Evolutionary conservation across 139 green algal genomes (phyloP), one percentile per base, ranked within the genome.

Genomic region (Protoeuglena noctilucae): DNA sequence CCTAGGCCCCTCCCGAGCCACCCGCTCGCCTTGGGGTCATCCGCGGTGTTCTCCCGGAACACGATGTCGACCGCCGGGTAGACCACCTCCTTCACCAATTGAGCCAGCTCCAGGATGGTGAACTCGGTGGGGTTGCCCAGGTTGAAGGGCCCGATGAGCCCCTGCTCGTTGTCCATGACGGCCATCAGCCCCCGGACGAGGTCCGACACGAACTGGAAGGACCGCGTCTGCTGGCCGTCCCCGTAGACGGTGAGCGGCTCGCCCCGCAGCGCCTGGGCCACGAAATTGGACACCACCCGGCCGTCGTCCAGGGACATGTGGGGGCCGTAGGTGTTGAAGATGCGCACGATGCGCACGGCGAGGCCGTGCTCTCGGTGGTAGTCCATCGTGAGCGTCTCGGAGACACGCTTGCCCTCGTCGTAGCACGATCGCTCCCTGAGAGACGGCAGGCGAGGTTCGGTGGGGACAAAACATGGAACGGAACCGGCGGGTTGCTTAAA

Each of bases 311-410:
- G 79, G 3, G 85, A 86, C 92, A 99, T 99, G 58, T 82, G 78
- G 0, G 92, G 92, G 23, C 92, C 85, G 56, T 95, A 96, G 0
- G 92, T 98, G 80, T 99, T 99, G 87, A 99, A 99, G 65, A 99
- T 99, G 56, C 92, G 84, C 45, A 95, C 82, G 54, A 99, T 93
- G 47, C 90, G 86, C 19, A 94, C 74, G 56, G 84, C 79, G 24
- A 84, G 51, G 53, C 56, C 60, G 61, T 96, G 87, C 70, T 95
- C 85, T 17, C 88, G 68, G 61, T 90, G 61, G 77, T 97, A 97
- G 70, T 97, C 89, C 72, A 97, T 94, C 12, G 78, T 79, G 29
- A 97, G 68, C 6, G 80, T 94, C 77, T 99, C 92, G 17, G 89
- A 91, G n/a, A 88, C 84, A 30, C 92, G 78, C 72, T 99, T 99